Evolutionary conservation across 192 early-diverging fungal species (phyloP), one percentile per base, ranked within the genome.

Genomic region (Cetraspora pellucida): DNA sequence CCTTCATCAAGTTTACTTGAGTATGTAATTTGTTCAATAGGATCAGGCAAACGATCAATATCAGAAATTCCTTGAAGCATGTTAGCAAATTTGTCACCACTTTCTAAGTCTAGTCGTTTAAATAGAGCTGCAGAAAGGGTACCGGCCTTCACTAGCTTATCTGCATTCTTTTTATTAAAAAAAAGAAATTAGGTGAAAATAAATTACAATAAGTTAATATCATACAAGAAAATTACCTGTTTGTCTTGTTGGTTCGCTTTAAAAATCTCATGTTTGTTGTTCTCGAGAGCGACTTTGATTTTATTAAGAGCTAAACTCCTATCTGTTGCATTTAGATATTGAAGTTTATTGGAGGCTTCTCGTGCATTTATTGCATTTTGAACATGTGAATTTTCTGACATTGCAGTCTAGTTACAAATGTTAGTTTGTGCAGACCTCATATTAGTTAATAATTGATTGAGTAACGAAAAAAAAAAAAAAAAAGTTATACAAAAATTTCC

Each of bases 61-160:
- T 99, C 97, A 58, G 87, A 81, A 60, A 99, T 92, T 28, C 97
- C 96, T 68, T 95, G 88, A 55, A 97, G 81, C 79, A 99, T 89
- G 13, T 93, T 87, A 30, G 91, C 83, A 70, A 88, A 97, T 83
- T 99, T 99, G 78, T 93, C 92, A 23, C 88, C 91, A 10, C 89
- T 90, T 55, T 87, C 86, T 27, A 99, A 87, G 81, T 97, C 97
- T 9, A 98, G 87, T 7, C 97, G 91, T 77, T 94, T 95, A 83
- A 91, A 94, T 27, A 97, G 86, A 4, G 95, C 90, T 0, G 77
- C 47, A 1, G 93, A 93, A 5, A 97, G 85, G 14, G 86, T 87
- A 10, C 95, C 96, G 8, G 84, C 83, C 9, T 89, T 87, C 0
- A 95, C 94, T 25, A 92, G 86, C 25, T 80, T 82, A 55, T 89